Percentiles rank a stretch among this genome's conserved stretches.
Evolutionary conservation across 306 rosid genomes (phyloP).

Genomic region (Parietaria judaica): DNA sequence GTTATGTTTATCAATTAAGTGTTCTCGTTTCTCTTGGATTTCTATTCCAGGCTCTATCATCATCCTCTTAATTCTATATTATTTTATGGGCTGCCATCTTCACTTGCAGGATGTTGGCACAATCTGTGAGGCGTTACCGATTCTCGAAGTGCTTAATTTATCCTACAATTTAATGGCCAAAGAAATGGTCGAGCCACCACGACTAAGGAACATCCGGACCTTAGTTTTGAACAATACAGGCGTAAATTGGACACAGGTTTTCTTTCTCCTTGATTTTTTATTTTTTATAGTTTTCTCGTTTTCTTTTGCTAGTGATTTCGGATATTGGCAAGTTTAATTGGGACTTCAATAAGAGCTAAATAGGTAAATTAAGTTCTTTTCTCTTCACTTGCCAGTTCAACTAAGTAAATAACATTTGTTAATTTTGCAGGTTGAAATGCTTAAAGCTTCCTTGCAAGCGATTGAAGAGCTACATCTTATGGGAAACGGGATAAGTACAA

Average conservation of each 20-base stretch:
- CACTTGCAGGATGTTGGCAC: constrained; percentile 62
- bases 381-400: neutral
- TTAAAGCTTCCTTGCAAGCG: constrained; percentile 49
- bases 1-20: neutral
- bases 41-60: no score
- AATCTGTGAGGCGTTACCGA: constrained; percentile 69
- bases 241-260: constrained; percentile 70
- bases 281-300: neutral
- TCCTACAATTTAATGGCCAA: constrained; percentile 60
- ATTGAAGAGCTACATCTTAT: constrained; percentile 86
- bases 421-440: constrained; percentile 61
- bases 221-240: constrained; percentile 71
- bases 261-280: constrained; percentile 2
- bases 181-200: constrained; percentile 43
- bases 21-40: neutral
- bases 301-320: neutral
- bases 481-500: constrained; percentile 65
- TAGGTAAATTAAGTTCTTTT: neutral
- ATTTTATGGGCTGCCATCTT: neutral
- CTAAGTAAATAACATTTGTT: constrained; percentile 22
- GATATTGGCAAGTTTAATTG: neutral
- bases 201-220: constrained; percentile 43
- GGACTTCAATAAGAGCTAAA: neutral
- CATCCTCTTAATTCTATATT: no score
- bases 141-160: constrained; percentile 57